Evolutionary conservation across 2,329 filamentous ascomycete genomes (phyloP).

Genomic region (Rhinocladiella similis): DNA sequence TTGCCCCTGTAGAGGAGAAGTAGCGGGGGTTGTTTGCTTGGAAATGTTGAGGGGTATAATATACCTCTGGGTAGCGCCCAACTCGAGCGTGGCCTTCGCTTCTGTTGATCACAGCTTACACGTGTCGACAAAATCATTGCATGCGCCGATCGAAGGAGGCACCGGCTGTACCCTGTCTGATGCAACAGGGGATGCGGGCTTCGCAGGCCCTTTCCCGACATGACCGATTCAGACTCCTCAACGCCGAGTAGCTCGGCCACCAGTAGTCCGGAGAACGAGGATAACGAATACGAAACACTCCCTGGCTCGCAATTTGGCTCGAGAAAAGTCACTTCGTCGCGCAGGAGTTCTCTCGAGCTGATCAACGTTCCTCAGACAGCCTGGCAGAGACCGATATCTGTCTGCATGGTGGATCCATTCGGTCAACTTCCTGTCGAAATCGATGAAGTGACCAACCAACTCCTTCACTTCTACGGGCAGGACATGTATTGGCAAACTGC

Average conservation of each 20-base stretch:
- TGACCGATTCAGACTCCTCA: not conserved
- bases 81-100: too few relatives aligned
- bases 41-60: too few relatives aligned
- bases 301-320: not conserved
- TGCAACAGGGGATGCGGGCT: not conserved
- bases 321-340: not conserved
- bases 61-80: too few relatives aligned
- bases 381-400: slow-evolving; percentile 13
- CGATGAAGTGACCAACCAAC: slow-evolving; percentile 17
- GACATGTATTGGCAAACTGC: slow-evolving; percentile 19
- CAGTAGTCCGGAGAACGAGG: too few relatives aligned
- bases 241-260: not conserved
- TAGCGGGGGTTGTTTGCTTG: too few relatives aligned
- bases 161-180: not conserved
- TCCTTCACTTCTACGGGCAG: slow-evolving; percentile 20
- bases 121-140: not conserved
- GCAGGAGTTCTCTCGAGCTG: slow-evolving; percentile 3
- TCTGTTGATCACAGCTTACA: too few relatives aligned
- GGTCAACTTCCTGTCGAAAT: slow-evolving; percentile 13
- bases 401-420: slow-evolving; percentile 20
- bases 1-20: too few relatives aligned
- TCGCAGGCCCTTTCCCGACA: not conserved
- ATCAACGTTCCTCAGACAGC: slow-evolving; percentile 3
- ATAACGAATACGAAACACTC: too few relatives aligned
- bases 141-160: not conserved